Percentiles rank a stretch among this genome's conserved stretches.
Conservation (phyloP, 495 filamentous ascomycete species). For the Podospora fimiseda region DNA sequence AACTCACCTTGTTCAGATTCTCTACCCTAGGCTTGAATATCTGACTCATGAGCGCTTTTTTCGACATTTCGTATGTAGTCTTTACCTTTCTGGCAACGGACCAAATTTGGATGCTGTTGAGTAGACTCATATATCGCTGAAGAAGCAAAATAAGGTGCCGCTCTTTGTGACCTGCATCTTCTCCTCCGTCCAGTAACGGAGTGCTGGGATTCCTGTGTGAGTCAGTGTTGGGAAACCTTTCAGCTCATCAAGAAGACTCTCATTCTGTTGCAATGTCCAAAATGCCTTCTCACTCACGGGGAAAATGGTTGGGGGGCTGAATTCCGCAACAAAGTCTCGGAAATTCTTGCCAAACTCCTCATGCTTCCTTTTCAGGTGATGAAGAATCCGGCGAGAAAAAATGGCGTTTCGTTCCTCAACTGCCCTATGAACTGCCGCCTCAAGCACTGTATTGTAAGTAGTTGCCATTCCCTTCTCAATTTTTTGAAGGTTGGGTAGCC, state of each 20-base stretch:
- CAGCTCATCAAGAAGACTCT: too few species aligned
- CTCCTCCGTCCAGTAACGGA: constrained; percentile 12
- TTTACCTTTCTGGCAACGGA: background rate
- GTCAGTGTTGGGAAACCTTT: constrained; percentile 13
- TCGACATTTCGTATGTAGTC: background rate
- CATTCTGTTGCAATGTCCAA: constrained; percentile 7
- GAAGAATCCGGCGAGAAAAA: constrained; percentile 4
- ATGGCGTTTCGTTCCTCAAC: background rate
- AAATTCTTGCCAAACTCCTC: background rate
- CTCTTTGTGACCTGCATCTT: constrained; percentile 14
- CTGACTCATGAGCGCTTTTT: background rate
- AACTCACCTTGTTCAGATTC: background rate
- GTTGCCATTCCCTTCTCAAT: background rate
- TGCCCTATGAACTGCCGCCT: background rate
- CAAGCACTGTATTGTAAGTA: background rate
- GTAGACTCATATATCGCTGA: constrained; percentile 3
- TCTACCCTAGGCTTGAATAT: background rate
- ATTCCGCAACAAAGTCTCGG: background rate
- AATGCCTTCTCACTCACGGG: constrained; percentile 17
- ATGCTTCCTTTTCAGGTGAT: constrained; percentile 3
- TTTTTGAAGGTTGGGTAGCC: background rate
- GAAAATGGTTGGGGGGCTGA: background rate
- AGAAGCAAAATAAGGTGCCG: constrained; percentile 7
- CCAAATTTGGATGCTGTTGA: constrained; percentile 13
- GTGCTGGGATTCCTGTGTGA: constrained; percentile 22